Evolutionary conservation across 1,284 basidiomycete species (phyloP).

Genomic region (Heterobasidion annosum): DNA sequence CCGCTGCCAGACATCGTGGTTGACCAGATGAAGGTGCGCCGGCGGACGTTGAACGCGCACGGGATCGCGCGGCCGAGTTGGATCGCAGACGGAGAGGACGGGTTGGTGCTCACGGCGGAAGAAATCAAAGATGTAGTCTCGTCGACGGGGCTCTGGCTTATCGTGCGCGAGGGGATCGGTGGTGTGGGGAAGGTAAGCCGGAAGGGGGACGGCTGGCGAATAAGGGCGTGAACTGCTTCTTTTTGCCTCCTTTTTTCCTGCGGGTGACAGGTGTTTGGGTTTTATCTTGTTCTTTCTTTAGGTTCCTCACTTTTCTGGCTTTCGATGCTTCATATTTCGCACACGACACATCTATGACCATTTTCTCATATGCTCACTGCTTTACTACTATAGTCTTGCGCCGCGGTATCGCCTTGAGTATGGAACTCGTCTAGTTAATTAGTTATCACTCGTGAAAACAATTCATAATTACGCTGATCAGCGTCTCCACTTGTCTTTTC

Average conservation of each 20-base stretch:
- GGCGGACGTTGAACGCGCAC: slow-evolving; percentile 35
- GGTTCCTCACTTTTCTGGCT: not conserved
- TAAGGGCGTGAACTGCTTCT: slow-evolving; percentile 32
- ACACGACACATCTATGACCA: not conserved
- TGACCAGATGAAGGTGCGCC: slow-evolving; percentile 42
- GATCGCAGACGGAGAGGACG: slow-evolving; percentile 17
- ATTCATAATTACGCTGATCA: not conserved
- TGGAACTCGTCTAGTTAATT: not conserved
- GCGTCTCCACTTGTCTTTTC: not conserved
- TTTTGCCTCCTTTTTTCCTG: not conserved
- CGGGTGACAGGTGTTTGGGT: not conserved
- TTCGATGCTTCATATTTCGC: not conserved
- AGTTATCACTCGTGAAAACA: not conserved
- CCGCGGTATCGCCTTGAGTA: not conserved
- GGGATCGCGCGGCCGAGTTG: slow-evolving; percentile 31
- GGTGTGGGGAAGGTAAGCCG: slow-evolving; percentile 76
- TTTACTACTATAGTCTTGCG: not conserved
- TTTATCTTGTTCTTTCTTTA: too few relatives aligned
- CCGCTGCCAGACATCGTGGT: slow-evolving; percentile 73
- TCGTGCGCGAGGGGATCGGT: slow-evolving; percentile 87
- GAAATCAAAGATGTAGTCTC: slow-evolving; percentile 92
- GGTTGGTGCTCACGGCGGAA: slow-evolving; percentile 71
- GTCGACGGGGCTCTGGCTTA: slow-evolving; percentile 85
- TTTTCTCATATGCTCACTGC: not conserved
- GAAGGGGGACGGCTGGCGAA: slow-evolving; percentile 72